These are phyloP conservation scores for Davidsoniella eucalypti DNA, from an alignment of 2,329 filamentous ascomycete genomes.

Conservation along the genomic window DNA sequence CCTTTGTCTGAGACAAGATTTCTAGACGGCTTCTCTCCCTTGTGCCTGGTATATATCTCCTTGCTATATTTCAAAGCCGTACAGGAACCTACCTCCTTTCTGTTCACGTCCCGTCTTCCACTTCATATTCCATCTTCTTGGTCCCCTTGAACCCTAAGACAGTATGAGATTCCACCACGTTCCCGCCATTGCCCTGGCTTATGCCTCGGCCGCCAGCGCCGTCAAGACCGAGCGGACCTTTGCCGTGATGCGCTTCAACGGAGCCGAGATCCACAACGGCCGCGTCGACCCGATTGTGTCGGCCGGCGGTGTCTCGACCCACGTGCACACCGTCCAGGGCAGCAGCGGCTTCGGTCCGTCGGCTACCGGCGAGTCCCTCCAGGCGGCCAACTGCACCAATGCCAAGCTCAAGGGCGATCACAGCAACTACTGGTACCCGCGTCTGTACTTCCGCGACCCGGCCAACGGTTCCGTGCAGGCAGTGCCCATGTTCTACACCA, in stretches of 20 bases:
- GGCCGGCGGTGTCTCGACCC: slow-evolving; percentile 39
- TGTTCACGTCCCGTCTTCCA: no score
- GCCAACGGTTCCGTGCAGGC: slow-evolving; percentile 45
- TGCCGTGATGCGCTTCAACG: slow-evolving; percentile 56
- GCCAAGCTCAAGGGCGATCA: slow-evolving; percentile 51
- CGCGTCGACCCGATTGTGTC: slow-evolving; percentile 52
- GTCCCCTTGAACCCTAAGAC: no score
- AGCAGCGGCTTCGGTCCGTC: slow-evolving; percentile 49
- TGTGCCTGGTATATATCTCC: no score
- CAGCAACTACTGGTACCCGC: slow-evolving; percentile 64
- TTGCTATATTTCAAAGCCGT: no score
- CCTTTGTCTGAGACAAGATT: no score
- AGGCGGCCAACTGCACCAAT: slow-evolving; percentile 51
- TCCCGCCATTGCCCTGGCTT: slow-evolving; percentile 12
- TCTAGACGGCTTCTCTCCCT: no score
- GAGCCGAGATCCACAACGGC: slow-evolving; percentile 43
- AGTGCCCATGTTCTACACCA: slow-evolving; percentile 56
- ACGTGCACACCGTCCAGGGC: slow-evolving; percentile 57
- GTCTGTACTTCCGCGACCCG: slow-evolving; percentile 50
- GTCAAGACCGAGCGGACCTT: slow-evolving; percentile 34
- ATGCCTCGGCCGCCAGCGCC: slow-evolving; percentile 20
- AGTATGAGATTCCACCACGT: slow-evolving; percentile 22
- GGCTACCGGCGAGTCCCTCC: slow-evolving; percentile 43
- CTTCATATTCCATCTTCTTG: no score
- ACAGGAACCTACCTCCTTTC: no score